Base-by-base conservation (phyloP, 2,329 filamentous ascomycete genomes). In the Ophiostoma quercus region DNA sequence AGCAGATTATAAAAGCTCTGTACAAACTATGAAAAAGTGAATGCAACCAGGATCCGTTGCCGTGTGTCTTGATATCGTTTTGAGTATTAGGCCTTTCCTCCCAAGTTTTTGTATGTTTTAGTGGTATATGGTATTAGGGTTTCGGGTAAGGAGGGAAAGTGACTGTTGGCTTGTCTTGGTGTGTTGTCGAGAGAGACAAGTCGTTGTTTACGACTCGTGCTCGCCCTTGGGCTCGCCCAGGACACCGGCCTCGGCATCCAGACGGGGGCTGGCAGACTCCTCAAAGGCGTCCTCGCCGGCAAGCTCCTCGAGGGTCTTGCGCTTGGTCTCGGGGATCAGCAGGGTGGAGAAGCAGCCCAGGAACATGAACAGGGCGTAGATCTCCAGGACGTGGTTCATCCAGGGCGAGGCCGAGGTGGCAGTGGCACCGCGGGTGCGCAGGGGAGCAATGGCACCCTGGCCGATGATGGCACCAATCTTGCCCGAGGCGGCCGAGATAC, bases 351-450 rank as follows among this genome's bases (percentile, higher is more conserved):
- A 83, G 79, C 86, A 82, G 70, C 91, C 91, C 71, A 87, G 81
- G 43, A 92, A 83, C 90, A 92, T 93, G 83, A 94, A 92, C 37
- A 91, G 82, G 6, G 90, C 89, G 76, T 84, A 85, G 74, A 92
- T 92, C 82, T 92, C 82, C 76, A 93, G 86, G 57, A 92, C 90
- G 78, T 92, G 90, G 80, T 92, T 84, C 78, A 93, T 84, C 90
- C 90, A 93, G 1, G 89, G 90, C 68, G 74, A 75, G 19, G 77
- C 73, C 72, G 81, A 80, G 1, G 68, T 73, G 8, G 73, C 70
- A 43, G 80, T 80, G 19, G 79, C 82, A n/a, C 81, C 81, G 16
- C 77, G 77, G 12, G 81, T 83, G 67, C 84, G 80, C 19, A 88
- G 82, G 14, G 82, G 84, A 2, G 84, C 82, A 74, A 88, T 86